phyloP scores from a whole-genome alignment of 768 basidiomycete species.

The Fistulinella prunicolor region DNA sequence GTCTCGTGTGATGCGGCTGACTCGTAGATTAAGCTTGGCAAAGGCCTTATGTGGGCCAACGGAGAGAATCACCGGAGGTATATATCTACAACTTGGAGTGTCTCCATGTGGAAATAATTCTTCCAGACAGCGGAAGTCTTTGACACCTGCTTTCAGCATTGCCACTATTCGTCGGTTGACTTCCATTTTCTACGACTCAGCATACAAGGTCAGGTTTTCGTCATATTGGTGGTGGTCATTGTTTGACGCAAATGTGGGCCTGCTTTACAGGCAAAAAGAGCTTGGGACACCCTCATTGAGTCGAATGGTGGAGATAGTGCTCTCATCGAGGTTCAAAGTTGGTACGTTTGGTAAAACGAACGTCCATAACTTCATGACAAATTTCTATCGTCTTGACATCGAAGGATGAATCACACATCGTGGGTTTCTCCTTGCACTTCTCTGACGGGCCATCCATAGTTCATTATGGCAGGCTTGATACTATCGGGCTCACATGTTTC shows the following conservation, averaged over 20 bases:
- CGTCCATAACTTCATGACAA: background rate
- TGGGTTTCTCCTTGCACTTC: slow-evolving; percentile 6
- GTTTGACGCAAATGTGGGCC: too few species aligned
- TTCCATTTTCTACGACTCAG: slow-evolving; percentile 38
- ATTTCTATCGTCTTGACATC: background rate
- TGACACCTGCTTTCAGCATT: slow-evolving; percentile 38
- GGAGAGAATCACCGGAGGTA: slow-evolving; percentile 50
- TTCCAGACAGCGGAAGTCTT: slow-evolving; percentile 35
- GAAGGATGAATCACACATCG: slow-evolving; percentile 38
- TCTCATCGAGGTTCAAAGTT: slow-evolving; percentile 37
- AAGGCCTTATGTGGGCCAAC: slow-evolving; percentile 30
- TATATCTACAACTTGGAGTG: background rate
- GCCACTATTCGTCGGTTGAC: slow-evolving; percentile 35
- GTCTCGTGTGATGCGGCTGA: background rate
- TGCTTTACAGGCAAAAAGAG: slow-evolving; percentile 26
- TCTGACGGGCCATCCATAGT: background rate
- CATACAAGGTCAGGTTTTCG: slow-evolving; percentile 31
- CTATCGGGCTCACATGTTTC: slow-evolving; percentile 57
- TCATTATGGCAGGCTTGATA: slow-evolving; percentile 43
- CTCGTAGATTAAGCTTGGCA: slow-evolving; percentile 16
- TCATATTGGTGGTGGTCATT: background rate
- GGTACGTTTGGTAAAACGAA: slow-evolving; percentile 10
- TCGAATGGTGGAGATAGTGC: slow-evolving; percentile 10
- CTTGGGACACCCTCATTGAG: slow-evolving; percentile 28
- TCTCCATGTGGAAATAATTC: background rate